Percentiles rank a stretch among this genome's conserved stretches.
Conservation (phyloP, 345 rosid genomes). For the Salix koriyanagi region DNA sequence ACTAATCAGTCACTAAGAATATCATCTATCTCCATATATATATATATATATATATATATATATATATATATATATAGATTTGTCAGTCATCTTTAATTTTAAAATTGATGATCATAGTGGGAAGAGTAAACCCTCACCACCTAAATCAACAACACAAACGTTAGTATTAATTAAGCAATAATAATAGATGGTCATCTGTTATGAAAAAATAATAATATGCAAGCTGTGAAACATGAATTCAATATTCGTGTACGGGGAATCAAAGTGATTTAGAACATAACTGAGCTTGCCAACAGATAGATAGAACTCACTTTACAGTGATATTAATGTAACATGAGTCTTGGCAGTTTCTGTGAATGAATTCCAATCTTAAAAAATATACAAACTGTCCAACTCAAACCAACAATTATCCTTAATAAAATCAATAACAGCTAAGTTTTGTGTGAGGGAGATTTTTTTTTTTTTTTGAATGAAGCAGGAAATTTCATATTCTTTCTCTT, state of each 20-base stretch:
- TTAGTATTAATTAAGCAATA: no score
- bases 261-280: no score
- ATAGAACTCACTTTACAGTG: neutral
- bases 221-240: neutral
- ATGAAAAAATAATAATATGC: neutral
- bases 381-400: constrained; percentile 5
- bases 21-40: no score
- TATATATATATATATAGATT: no score
- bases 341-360: constrained; percentile 15
- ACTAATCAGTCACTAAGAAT: no score
- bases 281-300: no score
- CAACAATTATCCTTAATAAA: neutral
- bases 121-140: no score
- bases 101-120: no score
- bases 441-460: neutral
- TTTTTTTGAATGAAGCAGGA: constrained; percentile 4
- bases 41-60: no score
- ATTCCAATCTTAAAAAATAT: constrained; percentile 12
- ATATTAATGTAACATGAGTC: constrained; percentile 3
- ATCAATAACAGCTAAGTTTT: constrained; percentile 12
- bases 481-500: constrained; percentile 28
- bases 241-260: neutral
- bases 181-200: neutral
- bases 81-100: no score
- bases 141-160: no score